Evolutionary conservation across 768 basidiomycete genomes (phyloP).

Genomic region (Leccinum broughii): DNA sequence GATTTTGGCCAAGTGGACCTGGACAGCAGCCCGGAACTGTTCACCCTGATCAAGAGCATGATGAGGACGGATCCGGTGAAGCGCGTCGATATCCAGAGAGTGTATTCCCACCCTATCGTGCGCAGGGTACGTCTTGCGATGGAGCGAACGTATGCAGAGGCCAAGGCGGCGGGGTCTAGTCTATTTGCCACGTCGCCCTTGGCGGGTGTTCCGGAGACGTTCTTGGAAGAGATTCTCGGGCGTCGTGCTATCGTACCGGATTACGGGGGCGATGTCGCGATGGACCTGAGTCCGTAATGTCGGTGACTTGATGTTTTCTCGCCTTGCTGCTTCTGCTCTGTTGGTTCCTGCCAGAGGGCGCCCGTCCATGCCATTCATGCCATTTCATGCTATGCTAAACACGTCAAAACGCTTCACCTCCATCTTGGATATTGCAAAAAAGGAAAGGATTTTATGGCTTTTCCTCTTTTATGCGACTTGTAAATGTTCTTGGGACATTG

Average conservation of each 20-base stretch:
- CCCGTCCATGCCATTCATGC: neutral
- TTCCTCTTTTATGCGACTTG: conserved; percentile 19
- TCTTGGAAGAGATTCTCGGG: conserved; percentile 64
- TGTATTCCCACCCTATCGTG: conserved; percentile 66
- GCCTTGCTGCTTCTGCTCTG: conserved; percentile 4
- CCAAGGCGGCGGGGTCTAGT: conserved; percentile 36
- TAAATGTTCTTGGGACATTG: conserved; percentile 38
- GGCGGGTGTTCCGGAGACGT: conserved; percentile 57
- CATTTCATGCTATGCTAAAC: neutral
- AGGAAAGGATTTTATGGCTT: conserved; percentile 7
- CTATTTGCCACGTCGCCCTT: conserved; percentile 64
- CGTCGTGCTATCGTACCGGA: conserved; percentile 13
- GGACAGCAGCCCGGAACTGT: conserved; percentile 62
- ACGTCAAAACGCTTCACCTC: conserved; percentile 1
- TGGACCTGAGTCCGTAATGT: conserved; percentile 43
- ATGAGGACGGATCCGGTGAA: conserved; percentile 69
- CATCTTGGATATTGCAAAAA: conserved; percentile 23
- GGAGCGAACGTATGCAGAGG: conserved; percentile 48
- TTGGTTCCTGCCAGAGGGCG: neutral
- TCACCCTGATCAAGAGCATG: conserved; percentile 70
- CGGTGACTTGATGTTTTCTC: neutral
- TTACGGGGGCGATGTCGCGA: conserved; percentile 30
- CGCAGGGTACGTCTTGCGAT: conserved; percentile 61
- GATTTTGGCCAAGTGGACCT: conserved; percentile 87
- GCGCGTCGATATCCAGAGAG: conserved; percentile 56